Percentiles rank a stretch among this genome's conserved stretches.
These are phyloP conservation scores for Penicillium griseofulvum DNA, from an alignment of 2,329 filamentous ascomycete species.

Conservation along the genomic window DNA sequence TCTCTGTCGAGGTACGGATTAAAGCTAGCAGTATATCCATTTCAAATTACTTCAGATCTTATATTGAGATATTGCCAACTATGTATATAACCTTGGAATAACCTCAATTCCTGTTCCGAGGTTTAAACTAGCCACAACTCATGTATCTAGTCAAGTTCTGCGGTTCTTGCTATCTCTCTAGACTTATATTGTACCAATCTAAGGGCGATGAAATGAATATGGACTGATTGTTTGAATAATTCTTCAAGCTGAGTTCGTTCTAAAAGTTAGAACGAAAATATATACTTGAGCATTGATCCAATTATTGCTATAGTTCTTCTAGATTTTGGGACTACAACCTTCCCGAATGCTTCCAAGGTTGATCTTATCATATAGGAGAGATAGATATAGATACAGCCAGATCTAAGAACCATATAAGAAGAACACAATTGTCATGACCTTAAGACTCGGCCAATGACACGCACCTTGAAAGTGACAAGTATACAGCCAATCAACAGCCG, in stretches of 20 bases:
- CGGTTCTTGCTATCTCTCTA: too few relatives aligned
- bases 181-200: too few relatives aligned
- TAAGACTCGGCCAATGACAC: slow-evolving; percentile 9
- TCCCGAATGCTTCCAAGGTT: background rate
- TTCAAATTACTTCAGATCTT: background rate
- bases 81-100: background rate
- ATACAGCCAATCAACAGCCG: slow-evolving; percentile 25
- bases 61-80: background rate
- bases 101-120: background rate
- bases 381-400: background rate
- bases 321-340: background rate
- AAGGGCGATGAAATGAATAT: fast-evolving
- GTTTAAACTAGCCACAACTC: background rate
- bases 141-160: background rate
- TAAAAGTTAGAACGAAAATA: background rate
- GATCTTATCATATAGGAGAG: background rate
- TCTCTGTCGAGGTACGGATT: background rate
- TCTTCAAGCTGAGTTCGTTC: background rate
- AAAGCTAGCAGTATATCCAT: background rate
- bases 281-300: background rate
- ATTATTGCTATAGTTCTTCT: background rate
- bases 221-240: background rate
- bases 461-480: slow-evolving; percentile 9
- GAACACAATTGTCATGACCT: background rate
- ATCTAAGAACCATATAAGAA: background rate